A percentile compares a stretch with the other conserved stretches of the same genome.
Conservation (phyloP, 1,284 basidiomycete genomes). For the Porogramme epimiltina region DNA sequence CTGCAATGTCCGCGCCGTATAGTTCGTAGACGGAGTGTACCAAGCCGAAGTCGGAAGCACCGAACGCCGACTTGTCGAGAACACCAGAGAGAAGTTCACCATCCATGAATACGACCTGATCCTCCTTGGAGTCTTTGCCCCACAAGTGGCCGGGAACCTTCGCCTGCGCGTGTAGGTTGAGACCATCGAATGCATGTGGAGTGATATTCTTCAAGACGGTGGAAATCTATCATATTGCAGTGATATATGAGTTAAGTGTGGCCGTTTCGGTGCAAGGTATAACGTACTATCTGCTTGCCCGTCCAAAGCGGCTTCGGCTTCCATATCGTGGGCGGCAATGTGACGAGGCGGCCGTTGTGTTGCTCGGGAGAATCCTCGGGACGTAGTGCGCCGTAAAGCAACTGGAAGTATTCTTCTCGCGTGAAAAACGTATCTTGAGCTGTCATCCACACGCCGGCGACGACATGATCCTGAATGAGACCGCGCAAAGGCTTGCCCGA, state of each 20-base stretch:
- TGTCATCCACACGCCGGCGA: constrained; percentile 99
- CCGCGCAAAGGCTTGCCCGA: constrained; percentile 98
- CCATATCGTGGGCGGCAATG: constrained; percentile 90
- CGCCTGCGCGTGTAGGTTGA: constrained; percentile 87
- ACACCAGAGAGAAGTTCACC: constrained; percentile 93
- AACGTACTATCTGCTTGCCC: constrained; percentile 92
- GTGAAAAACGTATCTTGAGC: constrained; percentile 94
- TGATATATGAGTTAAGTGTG: constrained; percentile 4
- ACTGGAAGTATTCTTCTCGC: constrained; percentile 95
- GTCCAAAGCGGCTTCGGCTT: constrained; percentile 94
- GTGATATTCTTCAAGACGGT: constrained; percentile 93
- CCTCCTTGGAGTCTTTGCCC: constrained; percentile 80
- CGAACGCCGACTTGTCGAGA: constrained; percentile 97
- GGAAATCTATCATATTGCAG: constrained; percentile 66
- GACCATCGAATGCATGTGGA: constrained; percentile 77
- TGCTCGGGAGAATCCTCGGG: constrained; percentile 80
- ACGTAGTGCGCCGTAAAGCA: constrained; percentile 93
- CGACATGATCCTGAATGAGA: constrained; percentile 98
- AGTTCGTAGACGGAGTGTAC: constrained; percentile 99
- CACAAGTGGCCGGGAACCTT: constrained; percentile 88
- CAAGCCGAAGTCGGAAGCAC: constrained; percentile 94
- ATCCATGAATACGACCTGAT: constrained; percentile 88
- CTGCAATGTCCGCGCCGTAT: constrained; percentile 92
- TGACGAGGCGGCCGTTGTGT: constrained; percentile 71
- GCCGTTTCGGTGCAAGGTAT: not conserved